Base-by-base conservation (phyloP, 2,329 filamentous ascomycete species). In the Fulvia fulva region DNA sequence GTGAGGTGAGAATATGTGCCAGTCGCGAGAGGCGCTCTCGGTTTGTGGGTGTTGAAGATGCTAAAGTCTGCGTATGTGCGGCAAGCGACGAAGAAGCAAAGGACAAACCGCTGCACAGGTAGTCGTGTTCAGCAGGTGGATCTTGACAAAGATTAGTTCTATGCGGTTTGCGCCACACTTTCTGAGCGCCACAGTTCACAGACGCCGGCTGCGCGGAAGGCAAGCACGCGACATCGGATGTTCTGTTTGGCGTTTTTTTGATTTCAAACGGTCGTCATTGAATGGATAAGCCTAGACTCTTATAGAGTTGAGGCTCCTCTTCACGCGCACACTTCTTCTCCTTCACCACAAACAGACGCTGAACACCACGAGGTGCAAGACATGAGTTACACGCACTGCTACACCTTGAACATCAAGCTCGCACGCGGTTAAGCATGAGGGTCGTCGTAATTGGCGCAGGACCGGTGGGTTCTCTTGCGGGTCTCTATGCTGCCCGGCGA, bases 381-480 rank as follows among this genome's bases (percentile, higher is more conserved):
- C n/a, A 56, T 55, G 49, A 55, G 53, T 37, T 55, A 55, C 49
- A 55, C 47, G 34, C 57, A 56, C 28, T 51, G 57, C 59, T 47
- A 57, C 55, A 58, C 55, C 44, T 46, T 61, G 44, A 55, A 53
- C 41, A 49, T 51, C 51, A 60, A 56, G 56, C 55, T 57, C 41
- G 55, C 49, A 43, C 60, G 61, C 59, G 62, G 62, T 34, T 59
- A 53, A 62, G 52, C 45, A 53, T 56, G 54, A 71, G 70, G 57
- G 71, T 68, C 56, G 82, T 96, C 21, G 83, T 99, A 49, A 87
- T 99, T 51, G 94, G 94, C 55, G 94, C 92, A 55, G 94, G 94
- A 1, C 94, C 94, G 0, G 94, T 99, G 7, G 94, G 94, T 41
- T 90, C 92, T 11, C 79, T 99, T 44, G 92, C 94, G 23, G 94